Conservation (phyloP, 2,329 filamentous ascomycete species). For the Aspergillus fructus region DNA sequence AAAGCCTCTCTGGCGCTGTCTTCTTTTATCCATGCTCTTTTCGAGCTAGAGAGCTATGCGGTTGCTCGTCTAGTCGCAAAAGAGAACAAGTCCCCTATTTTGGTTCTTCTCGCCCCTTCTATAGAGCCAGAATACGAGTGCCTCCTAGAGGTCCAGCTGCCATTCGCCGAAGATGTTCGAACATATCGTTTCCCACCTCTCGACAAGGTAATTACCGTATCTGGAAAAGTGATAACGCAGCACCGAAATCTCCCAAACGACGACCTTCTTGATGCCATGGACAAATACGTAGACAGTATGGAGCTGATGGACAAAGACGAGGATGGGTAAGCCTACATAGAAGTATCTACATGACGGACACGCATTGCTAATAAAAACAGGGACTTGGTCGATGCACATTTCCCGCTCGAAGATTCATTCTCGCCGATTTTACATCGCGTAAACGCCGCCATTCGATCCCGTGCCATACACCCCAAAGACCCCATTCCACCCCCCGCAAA, state of each 20-base stretch:
- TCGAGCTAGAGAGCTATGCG: conserved; percentile 80
- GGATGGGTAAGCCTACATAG: conserved; percentile 58
- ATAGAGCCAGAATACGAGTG: conserved; percentile 80
- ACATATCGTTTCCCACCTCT: conserved; percentile 89
- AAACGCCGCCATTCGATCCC: conserved; percentile 78
- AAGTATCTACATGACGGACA: neutral
- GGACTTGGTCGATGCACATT: conserved; percentile 62
- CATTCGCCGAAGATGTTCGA: conserved; percentile 89
- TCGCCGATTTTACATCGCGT: conserved; percentile 86
- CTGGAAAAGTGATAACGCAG: conserved; percentile 73
- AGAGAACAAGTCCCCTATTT: conserved; percentile 72
- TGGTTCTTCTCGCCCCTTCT: conserved; percentile 76
- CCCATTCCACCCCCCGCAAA: conserved; percentile 62
- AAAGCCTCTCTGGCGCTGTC: conserved; percentile 82
- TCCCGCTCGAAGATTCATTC: conserved; percentile 76
- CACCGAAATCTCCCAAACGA: conserved; percentile 80
- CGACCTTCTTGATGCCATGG: conserved; percentile 77
- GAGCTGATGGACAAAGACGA: conserved; percentile 75
- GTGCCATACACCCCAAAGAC: conserved; percentile 71
- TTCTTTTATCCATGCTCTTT: conserved; percentile 82
- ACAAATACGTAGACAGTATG: conserved; percentile 89
- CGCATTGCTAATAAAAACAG: conserved; percentile 29
- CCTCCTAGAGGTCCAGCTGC: conserved; percentile 83
- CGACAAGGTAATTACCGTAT: conserved; percentile 83
- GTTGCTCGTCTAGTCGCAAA: conserved; percentile 83